phyloP scores from a whole-genome alignment of 2,329 filamentous ascomycete genomes.

The Cordyceps pruinosa region DNA sequence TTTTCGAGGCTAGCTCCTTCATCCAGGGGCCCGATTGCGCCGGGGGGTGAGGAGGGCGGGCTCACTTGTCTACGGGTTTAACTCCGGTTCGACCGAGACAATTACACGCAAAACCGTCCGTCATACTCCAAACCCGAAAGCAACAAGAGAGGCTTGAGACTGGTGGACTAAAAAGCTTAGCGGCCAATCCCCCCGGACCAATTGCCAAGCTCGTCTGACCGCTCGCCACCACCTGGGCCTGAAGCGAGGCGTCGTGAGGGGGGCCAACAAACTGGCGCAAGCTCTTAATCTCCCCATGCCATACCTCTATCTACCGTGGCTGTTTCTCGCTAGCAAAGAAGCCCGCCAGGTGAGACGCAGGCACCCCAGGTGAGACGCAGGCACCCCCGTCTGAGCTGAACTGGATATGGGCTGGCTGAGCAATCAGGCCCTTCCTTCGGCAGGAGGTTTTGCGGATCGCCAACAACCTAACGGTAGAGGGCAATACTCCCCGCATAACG shows the following conservation, averaged over 20 bases:
- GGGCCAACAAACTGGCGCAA: not conserved
- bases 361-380: no score
- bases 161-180: not conserved
- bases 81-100: constrained; percentile 3
- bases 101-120: not conserved
- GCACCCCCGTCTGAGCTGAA: not conserved
- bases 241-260: not conserved
- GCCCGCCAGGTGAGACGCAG: not conserved
- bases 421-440: not conserved
- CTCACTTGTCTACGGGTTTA: not conserved
- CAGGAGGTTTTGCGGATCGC: not conserved
- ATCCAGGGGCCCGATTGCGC: not conserved
- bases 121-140: not conserved
- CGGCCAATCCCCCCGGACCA: not conserved
- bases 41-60: not conserved
- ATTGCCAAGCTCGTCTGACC: not conserved
- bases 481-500: not conserved
- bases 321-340: not conserved
- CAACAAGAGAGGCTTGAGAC: not conserved
- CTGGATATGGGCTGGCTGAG: no score
- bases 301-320: not conserved
- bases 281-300: not conserved
- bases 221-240: not conserved
- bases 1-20: not conserved
- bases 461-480: not conserved